A percentile compares a stretch with the other conserved stretches of the same genome.
These are phyloP conservation scores for Aphelidium insulamus DNA, from an alignment of 371 early-diverging fungal genomes.

Conservation along the genomic window DNA sequence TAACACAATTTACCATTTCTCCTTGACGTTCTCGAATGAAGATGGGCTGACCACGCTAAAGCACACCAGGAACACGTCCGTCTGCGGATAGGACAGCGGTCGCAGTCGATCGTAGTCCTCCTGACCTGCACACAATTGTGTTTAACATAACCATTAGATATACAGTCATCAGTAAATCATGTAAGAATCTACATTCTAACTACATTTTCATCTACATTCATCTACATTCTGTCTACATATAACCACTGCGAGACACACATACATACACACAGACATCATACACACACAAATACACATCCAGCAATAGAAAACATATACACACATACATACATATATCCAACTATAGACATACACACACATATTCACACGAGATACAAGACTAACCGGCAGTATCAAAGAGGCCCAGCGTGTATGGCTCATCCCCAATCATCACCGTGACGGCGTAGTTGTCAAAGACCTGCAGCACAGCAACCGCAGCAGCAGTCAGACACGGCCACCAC, in stretches of 20 bases:
- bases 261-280: too few relatives aligned
- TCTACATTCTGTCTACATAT: too few relatives aligned
- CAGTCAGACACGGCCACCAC: not conserved
- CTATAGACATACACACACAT: too few relatives aligned
- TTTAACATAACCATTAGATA: not conserved
- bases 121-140: too few relatives aligned
- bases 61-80: conserved; percentile 85
- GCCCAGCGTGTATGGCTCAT: conserved; percentile 71
- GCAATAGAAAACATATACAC: not conserved
- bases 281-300: too few relatives aligned
- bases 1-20: too few relatives aligned
- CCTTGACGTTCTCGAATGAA: conserved; percentile 73
- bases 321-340: too few relatives aligned
- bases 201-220: too few relatives aligned
- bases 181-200: too few relatives aligned
- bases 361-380: conserved; percentile 3
- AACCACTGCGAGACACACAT: too few relatives aligned
- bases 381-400: conserved; percentile 92
- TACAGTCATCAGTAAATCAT: not conserved
- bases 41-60: conserved; percentile 88
- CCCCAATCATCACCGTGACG: conserved; percentile 94
- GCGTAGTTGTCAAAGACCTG: conserved; percentile 97
- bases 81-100: conserved; percentile 83
- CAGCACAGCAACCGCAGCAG: not conserved
- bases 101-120: conserved; percentile 96